Conservation (phyloP, 257 asterid genomes). For the Agastache rugosa region DNA sequence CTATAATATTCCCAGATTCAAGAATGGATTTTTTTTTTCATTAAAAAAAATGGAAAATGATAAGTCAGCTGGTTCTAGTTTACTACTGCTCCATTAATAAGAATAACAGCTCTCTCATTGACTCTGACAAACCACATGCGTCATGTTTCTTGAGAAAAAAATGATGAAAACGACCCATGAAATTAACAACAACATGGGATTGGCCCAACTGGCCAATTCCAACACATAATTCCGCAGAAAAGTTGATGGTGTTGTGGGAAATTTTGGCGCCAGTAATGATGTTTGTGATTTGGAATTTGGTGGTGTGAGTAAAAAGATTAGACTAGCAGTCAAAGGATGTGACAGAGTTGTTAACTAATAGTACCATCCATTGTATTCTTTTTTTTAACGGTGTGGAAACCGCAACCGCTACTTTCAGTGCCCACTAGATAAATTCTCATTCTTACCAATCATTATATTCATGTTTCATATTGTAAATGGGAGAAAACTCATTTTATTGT, state of each 20-base stretch:
- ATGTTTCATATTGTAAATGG: background rate
- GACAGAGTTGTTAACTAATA: conserved; percentile 27
- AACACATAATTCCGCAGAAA: conserved; percentile 19
- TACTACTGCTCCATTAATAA: conserved; percentile 23
- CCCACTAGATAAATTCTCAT: no score
- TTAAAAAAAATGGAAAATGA: background rate
- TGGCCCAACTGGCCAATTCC: conserved; percentile 24
- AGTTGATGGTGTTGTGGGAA: conserved; percentile 19
- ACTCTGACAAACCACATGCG: conserved; percentile 43
- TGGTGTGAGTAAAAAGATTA: background rate
- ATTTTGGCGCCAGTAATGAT: conserved; percentile 25
- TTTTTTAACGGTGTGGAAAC: no score
- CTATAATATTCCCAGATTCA: conserved; percentile 42
- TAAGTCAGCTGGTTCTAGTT: conserved; percentile 47
- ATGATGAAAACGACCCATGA: conserved; percentile 33
- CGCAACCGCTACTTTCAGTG: no score
- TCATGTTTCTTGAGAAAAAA: conserved; percentile 30
- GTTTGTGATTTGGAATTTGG: conserved; percentile 18
- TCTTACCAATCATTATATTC: background rate
- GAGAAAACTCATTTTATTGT: no score
- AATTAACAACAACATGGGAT: background rate
- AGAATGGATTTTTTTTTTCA: background rate
- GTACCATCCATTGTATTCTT: background rate
- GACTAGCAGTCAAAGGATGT: conserved; percentile 25
- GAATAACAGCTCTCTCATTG: background rate